Evolutionary conservation across 163 green algal genomes (phyloP).

Genomic region (Dunaliella salina): DNA sequence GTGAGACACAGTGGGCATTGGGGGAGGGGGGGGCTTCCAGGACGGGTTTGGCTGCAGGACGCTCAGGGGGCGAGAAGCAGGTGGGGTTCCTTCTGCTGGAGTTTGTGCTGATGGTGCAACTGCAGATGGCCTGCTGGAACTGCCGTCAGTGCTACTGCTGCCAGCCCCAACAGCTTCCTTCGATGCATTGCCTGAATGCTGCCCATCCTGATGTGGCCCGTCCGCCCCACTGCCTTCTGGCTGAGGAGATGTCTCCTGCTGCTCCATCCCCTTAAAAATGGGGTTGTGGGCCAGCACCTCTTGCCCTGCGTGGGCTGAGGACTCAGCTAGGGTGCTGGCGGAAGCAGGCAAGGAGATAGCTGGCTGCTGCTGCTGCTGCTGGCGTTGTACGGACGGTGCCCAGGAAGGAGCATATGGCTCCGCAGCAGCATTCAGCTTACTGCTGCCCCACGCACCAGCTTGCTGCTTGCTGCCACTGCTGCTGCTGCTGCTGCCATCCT

Average conservation of each 20-base stretch:
- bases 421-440: neutral
- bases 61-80: neutral
- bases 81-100: neutral
- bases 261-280: neutral
- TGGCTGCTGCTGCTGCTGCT: neutral
- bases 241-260: neutral
- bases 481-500: neutral
- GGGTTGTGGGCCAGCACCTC: neutral
- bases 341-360: neutral
- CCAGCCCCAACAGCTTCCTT: neutral
- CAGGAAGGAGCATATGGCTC: neutral
- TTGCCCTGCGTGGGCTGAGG: neutral
- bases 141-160: neutral
- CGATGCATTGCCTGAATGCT: neutral
- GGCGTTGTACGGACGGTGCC: neutral
- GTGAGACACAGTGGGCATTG: neutral
- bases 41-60: neutral
- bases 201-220: neutral
- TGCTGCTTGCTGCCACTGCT: neutral
- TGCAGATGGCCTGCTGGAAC: neutral
- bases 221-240: neutral
- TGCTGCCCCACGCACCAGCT: neutral
- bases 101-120: neutral
- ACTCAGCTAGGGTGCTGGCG: neutral
- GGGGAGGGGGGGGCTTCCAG: constrained; percentile 8